These are phyloP conservation scores for Saccharomycopsis selenospora DNA, from an alignment of 805 yeast species.

Conservation along the genomic window DNA sequence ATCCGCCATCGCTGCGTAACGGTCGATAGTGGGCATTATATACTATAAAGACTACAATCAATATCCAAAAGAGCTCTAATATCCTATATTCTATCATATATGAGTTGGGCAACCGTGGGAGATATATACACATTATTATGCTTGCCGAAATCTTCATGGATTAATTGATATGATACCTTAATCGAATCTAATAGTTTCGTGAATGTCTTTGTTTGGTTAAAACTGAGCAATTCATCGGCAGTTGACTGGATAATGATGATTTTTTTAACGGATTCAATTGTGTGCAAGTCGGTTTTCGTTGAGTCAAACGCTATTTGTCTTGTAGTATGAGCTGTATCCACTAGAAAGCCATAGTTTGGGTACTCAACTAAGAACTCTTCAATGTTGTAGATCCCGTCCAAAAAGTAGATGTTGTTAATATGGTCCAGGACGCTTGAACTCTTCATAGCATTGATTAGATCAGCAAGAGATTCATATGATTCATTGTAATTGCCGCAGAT, in stretches of 20 bases:
- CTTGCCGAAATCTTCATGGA: conserved; percentile 41
- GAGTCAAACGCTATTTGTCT: conserved; percentile 23
- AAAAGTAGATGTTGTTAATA: conserved; percentile 29
- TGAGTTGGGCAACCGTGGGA: conserved; percentile 30
- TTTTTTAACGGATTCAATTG: conserved; percentile 16
- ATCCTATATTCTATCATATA: too few species aligned
- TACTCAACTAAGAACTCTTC: conserved; percentile 48
- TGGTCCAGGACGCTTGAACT: too few species aligned
- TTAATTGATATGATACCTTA: conserved; percentile 19
- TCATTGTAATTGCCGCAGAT: too few species aligned
- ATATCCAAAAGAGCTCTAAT: too few species aligned
- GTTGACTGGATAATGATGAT: conserved; percentile 41
- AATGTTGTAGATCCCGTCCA: conserved; percentile 70
- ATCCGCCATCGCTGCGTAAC: too few species aligned
- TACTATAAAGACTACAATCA: too few species aligned
- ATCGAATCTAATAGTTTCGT: conserved; percentile 28
- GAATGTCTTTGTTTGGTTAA: conserved; percentile 42
- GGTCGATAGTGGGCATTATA: too few species aligned
- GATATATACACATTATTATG: conserved; percentile 60
- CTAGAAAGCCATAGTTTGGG: conserved; percentile 50
- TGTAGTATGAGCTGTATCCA: conserved; percentile 48
- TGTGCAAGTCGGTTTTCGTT: conserved; percentile 17
- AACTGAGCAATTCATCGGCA: conserved; percentile 57
- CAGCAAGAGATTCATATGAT: not conserved
- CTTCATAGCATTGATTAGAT: not conserved